A percentile compares a stretch with the other conserved stretches of the same genome.
Conservation (phyloP, 768 basidiomycete species). For the Mycena floridula region DNA sequence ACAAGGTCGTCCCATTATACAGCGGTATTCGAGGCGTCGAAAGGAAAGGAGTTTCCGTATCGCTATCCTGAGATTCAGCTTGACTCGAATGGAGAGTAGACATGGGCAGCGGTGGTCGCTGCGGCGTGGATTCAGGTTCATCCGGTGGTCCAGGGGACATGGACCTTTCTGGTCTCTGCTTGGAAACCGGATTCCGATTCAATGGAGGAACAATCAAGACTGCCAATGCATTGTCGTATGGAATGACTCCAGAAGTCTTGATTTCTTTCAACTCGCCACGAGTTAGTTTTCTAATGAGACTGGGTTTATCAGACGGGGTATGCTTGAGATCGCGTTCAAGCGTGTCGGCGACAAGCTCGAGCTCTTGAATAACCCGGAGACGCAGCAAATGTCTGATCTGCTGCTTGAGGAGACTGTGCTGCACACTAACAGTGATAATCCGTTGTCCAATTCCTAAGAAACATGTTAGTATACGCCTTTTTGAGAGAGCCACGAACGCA, state of each 20-base stretch:
- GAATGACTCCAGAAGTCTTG: conserved; percentile 38
- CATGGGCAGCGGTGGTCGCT: conserved; percentile 20
- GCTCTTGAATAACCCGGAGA: conserved; percentile 69
- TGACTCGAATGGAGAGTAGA: conserved; percentile 20
- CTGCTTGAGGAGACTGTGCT: conserved; percentile 39
- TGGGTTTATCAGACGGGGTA: background rate
- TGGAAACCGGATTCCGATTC: conserved; percentile 45
- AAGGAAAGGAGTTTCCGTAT: conserved; percentile 7
- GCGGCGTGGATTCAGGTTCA: conserved; percentile 3
- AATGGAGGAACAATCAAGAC: conserved; percentile 64
- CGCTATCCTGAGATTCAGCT: background rate
- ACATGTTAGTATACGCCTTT: background rate
- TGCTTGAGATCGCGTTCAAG: background rate
- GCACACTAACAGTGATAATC: background rate
- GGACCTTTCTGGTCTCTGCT: conserved; percentile 31
- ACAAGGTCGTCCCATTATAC: conserved; percentile 62
- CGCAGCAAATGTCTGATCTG: conserved; percentile 67
- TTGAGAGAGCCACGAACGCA: background rate
- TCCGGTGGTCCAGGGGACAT: conserved; percentile 29
- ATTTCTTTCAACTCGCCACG: conserved; percentile 50
- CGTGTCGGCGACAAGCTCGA: conserved; percentile 42
- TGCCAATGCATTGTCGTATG: conserved; percentile 53
- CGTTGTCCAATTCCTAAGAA: background rate
- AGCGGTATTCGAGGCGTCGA: conserved; percentile 42
- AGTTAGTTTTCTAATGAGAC: conserved; percentile 62